Evolutionary conservation across 2,329 filamentous ascomycete species (phyloP).

Genomic region (Sphaerulina vaccinii): DNA sequence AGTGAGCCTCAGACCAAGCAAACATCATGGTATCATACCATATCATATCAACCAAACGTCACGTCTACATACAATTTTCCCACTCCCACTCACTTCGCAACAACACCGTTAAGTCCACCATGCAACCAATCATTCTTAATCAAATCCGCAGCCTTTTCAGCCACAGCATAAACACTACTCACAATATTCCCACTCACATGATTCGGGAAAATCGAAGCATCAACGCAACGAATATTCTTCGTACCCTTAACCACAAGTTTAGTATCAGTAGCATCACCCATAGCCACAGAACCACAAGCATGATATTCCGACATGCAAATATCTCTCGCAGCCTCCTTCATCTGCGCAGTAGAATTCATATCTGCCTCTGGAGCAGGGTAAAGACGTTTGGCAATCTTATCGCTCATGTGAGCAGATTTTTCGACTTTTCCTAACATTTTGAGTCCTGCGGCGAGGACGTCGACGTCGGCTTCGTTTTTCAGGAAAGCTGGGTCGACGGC

Average conservation of each 20-base stretch:
- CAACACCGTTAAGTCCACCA: slow-evolving; percentile 17
- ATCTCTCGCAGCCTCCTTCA: slow-evolving; percentile 28
- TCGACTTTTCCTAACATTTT: slow-evolving; percentile 46
- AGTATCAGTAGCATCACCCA: slow-evolving; percentile 45
- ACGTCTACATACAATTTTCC: neutral
- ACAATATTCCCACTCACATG: slow-evolving; percentile 34
- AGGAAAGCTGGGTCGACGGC: slow-evolving; percentile 32
- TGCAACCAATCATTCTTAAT: slow-evolving; percentile 34
- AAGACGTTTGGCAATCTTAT: slow-evolving; percentile 41
- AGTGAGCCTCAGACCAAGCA: no score
- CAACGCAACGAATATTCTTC: slow-evolving; percentile 39
- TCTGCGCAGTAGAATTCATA: slow-evolving; percentile 29
- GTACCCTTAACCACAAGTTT: slow-evolving; percentile 41
- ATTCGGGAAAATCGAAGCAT: slow-evolving; percentile 38
- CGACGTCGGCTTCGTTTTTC: slow-evolving; percentile 51
- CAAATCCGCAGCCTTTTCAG: slow-evolving; percentile 37
- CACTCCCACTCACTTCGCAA: neutral
- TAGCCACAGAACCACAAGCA: slow-evolving; percentile 40
- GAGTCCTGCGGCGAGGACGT: slow-evolving; percentile 33
- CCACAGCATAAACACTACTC: slow-evolving; percentile 33
- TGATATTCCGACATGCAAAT: slow-evolving; percentile 40
- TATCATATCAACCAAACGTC: neutral
- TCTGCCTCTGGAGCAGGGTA: slow-evolving; percentile 34
- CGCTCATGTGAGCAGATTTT: slow-evolving; percentile 42
- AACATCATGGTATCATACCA: no score